phyloP scores from a whole-genome alignment of 2,329 filamentous ascomycete genomes.

The Fusarium poae region DNA sequence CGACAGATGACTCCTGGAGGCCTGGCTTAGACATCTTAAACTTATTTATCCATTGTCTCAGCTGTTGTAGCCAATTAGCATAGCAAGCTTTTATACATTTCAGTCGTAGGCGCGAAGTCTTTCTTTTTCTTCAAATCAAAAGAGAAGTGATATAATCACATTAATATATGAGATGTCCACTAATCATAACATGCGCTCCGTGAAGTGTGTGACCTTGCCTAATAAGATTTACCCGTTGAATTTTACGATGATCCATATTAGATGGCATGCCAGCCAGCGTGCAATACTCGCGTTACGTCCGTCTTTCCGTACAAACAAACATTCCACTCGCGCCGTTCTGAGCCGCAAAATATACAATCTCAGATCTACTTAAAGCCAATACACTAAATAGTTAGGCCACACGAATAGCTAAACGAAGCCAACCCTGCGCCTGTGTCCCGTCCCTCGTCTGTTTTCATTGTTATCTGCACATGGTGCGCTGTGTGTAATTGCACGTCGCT shows the following conservation, averaged over 20 bases:
- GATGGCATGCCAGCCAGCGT: not conserved
- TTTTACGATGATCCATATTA: not conserved
- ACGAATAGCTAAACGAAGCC: not conserved
- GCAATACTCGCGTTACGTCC: slow-evolving; percentile 7
- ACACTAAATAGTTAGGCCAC: slow-evolving; percentile 2
- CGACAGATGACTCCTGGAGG: slow-evolving; percentile 26
- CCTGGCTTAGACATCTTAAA: slow-evolving; percentile 14
- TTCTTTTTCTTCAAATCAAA: slow-evolving; percentile 11
- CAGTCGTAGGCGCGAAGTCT: slow-evolving; percentile 9
- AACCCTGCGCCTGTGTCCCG: not conserved
- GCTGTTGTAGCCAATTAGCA: slow-evolving; percentile 6
- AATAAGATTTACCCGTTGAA: not conserved
- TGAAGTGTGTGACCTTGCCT: not conserved
- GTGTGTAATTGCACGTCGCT: slow-evolving; percentile 43
- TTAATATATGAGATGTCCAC: slow-evolving; percentile 17
- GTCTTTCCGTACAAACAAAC: slow-evolving; percentile 32
- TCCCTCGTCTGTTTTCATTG: slow-evolving; percentile 19
- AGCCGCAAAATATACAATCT: slow-evolving; percentile 1
- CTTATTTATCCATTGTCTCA: slow-evolving; percentile 27
- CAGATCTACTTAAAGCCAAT: not conserved
- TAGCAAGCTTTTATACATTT: slow-evolving; percentile 20
- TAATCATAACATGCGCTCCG: not conserved
- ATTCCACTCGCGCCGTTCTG: slow-evolving; percentile 3
- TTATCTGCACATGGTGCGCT: slow-evolving; percentile 42
- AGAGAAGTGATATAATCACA: slow-evolving; percentile 22